phyloP scores from a whole-genome alignment of 2,329 filamentous ascomycete species.

The Colletotrichum godetiae region DNA sequence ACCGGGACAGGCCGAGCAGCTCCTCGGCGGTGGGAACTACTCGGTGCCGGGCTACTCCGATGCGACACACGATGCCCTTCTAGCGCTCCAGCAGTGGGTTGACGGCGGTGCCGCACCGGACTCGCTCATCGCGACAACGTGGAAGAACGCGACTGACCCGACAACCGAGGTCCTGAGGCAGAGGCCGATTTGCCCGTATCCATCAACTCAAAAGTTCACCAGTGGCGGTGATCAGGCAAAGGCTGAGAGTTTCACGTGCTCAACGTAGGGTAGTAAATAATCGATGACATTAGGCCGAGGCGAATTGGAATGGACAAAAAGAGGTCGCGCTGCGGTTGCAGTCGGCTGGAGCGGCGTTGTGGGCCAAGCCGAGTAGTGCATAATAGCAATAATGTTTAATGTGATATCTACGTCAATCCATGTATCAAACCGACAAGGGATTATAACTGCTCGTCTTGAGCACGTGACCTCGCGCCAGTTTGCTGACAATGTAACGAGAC shows the following conservation, averaged over 20 bases:
- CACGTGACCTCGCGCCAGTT: slow-evolving; percentile 30
- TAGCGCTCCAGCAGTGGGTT: slow-evolving; percentile 52
- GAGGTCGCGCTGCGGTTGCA: not conserved
- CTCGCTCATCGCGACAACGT: slow-evolving; percentile 49
- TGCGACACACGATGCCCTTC: slow-evolving; percentile 49
- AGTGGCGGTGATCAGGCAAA: slow-evolving; percentile 1
- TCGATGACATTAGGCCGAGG: not conserved
- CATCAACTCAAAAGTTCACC: slow-evolving; percentile 30
- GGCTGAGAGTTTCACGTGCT: slow-evolving; percentile 19
- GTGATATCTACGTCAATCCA: not conserved
- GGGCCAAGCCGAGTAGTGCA: not conserved
- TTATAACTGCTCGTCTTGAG: rapidly evolving
- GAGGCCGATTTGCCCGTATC: slow-evolving; percentile 58
- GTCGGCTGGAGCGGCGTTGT: not conserved
- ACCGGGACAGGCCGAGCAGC: slow-evolving; percentile 41
- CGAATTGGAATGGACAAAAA: not conserved
- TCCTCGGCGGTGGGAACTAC: slow-evolving; percentile 38
- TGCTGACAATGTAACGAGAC: slow-evolving; percentile 7
- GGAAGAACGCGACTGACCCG: slow-evolving; percentile 40
- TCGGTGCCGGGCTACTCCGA: slow-evolving; percentile 50
- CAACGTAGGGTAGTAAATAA: not conserved
- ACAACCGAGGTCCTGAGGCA: slow-evolving; percentile 53
- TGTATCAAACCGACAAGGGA: not conserved
- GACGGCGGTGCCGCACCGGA: slow-evolving; percentile 47
- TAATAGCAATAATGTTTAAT: slow-evolving; percentile 22